Percentiles rank a stretch among this genome's conserved stretches.
Conservation (phyloP, 345 rosid genomes). For the Corymbia maculata region DNA sequence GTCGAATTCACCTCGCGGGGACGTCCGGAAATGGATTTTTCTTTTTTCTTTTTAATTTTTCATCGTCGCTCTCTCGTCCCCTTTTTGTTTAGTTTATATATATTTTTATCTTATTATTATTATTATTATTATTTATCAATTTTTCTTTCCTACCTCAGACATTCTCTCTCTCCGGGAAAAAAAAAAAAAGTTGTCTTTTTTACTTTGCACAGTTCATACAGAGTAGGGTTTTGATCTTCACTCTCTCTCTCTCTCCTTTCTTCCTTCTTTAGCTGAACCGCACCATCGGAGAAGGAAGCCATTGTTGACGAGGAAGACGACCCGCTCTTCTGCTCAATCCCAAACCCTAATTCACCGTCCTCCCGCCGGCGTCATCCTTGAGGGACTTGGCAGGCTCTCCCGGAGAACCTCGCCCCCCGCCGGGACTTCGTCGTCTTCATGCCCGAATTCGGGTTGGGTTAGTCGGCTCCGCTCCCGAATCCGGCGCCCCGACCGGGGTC, state of each 20-base stretch:
- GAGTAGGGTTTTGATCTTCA: conserved; percentile 57
- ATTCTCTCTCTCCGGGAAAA: not conserved
- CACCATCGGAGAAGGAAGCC: conserved; percentile 30
- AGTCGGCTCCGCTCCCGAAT: not conserved
- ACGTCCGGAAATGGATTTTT: conserved; percentile 5
- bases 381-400: not conserved
- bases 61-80: not conserved
- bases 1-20: not conserved
- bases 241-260: conserved; percentile 18
- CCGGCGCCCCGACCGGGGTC: not conserved
- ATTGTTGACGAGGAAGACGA: conserved; percentile 12
- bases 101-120: not conserved
- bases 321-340: conserved; percentile 10
- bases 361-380: not conserved
- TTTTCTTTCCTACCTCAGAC: not conserved
- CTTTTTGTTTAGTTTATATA: not conserved
- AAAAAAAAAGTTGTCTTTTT: not conserved
- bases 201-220: conserved; percentile 17
- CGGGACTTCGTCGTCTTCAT: not conserved
- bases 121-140: not conserved
- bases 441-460: not conserved
- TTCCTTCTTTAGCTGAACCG: conserved; percentile 5
- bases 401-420: not conserved
- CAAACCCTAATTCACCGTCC: conserved; percentile 2
- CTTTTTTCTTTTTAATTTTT: not conserved